Conservation (phyloP, 1,139 yeast species). For the Zhuliangozyma blackwelliae region DNA sequence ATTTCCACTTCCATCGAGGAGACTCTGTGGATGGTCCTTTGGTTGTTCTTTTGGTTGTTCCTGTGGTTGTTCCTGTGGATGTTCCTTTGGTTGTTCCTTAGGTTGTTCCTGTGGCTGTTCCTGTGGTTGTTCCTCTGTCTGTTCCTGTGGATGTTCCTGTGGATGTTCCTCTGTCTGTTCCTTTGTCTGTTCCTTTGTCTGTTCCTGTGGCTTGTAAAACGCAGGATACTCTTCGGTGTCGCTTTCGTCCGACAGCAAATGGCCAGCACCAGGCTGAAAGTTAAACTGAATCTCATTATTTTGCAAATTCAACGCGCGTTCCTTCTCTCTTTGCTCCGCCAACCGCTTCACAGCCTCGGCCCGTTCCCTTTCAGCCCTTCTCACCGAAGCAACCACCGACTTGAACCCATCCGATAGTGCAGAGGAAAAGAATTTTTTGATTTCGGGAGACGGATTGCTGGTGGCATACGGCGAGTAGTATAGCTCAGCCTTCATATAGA, state of each 20-base stretch:
- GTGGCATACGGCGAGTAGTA: slow-evolving; percentile 38
- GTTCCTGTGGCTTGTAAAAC: too few relatives aligned
- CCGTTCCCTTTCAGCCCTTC: slow-evolving; percentile 29
- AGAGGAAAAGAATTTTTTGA: slow-evolving; percentile 20
- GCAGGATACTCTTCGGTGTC: slow-evolving; percentile 15
- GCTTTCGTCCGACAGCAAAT: slow-evolving; percentile 15
- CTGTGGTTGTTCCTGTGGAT: too few relatives aligned
- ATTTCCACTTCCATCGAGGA: too few relatives aligned
- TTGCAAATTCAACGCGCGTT: slow-evolving; percentile 15
- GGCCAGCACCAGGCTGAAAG: slow-evolving; percentile 14
- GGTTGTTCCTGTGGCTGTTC: too few relatives aligned
- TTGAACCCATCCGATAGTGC: slow-evolving; percentile 32
- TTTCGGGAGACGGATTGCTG: slow-evolving; percentile 20
- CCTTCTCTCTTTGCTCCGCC: slow-evolving; percentile 15
- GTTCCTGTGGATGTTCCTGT: too few relatives aligned
- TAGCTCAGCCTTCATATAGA: slow-evolving; percentile 43
- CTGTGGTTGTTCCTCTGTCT: too few relatives aligned
- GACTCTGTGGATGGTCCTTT: too few relatives aligned
- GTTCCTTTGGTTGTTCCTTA: too few relatives aligned
- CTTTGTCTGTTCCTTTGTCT: too few relatives aligned
- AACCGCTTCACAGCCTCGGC: slow-evolving; percentile 18
- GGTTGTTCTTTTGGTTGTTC: too few relatives aligned
- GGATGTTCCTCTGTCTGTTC: too few relatives aligned
- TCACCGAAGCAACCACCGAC: slow-evolving; percentile 31
- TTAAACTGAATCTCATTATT: slow-evolving; percentile 25